Conservation (phyloP, 2,329 filamentous ascomycete genomes). For the Aspergillus bombycis region DNA sequence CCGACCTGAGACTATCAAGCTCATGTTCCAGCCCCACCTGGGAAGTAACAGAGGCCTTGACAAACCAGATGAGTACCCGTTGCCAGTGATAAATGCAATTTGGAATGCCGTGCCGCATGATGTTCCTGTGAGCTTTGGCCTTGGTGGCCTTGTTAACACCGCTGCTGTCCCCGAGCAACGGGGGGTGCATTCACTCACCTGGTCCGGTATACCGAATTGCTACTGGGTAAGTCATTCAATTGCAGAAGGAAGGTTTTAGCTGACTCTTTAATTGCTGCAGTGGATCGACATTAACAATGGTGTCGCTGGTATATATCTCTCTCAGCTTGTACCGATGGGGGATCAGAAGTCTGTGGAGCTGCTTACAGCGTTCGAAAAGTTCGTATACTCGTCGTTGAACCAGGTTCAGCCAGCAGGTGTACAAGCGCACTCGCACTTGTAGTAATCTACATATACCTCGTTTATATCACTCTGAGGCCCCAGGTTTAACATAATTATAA, state of each 20-base stretch:
- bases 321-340: conserved; percentile 8
- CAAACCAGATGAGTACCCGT: neutral
- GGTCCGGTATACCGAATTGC: conserved; percentile 10
- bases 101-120: conserved; percentile 5
- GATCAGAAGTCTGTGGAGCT: conserved; percentile 8
- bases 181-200: conserved; percentile 5
- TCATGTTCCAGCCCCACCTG: conserved; percentile 7
- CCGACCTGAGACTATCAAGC: conserved; percentile 1
- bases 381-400: neutral
- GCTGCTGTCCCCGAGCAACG: neutral
- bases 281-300: conserved; percentile 11
- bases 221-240: conserved; percentile 6
- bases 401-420: fast-evolving
- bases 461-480: too few relatives aligned
- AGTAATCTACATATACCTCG: too few relatives aligned
- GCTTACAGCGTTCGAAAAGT: conserved; percentile 8
- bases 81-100: conserved; percentile 3
- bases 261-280: neutral
- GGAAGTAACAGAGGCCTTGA: neutral
- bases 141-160: conserved; percentile 10
- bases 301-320: conserved; percentile 10
- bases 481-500: too few relatives aligned
- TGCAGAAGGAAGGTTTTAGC: neutral
- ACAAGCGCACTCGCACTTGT: too few relatives aligned
- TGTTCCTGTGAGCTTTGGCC: neutral